Base-by-base conservation (phyloP, 805 yeast genomes). In the Naumovozyma baii region DNA sequence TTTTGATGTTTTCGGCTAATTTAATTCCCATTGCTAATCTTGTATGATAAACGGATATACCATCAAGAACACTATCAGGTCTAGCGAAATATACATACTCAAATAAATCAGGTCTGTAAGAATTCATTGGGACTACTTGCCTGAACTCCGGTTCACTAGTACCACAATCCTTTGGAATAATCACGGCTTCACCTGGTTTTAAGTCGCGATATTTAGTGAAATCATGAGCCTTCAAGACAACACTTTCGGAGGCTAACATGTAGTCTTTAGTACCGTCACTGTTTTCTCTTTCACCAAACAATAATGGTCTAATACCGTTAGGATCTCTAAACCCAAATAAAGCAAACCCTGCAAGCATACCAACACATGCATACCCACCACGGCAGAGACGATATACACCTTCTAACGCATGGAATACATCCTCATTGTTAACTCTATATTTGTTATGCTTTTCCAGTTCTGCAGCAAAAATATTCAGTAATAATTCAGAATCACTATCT, bases 81-180 rank as follows among this genome's bases (percentile, higher is more conserved):
- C 98, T 78, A 14, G 98, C 97, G 69, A 92, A 92, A 66, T 92
- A 92, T 34, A 92, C 98, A 60, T 88, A 92, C 65, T 92, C 98
- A 54, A 92, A 92, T 46, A 92, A 78, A 66, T 94, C 97, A 5
- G 98, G 98, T 13, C 96, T 80, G 63, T 87, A 88, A 2, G 80
- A 65, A 57, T 72, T 70, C 47, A 80, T 73, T 45, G 83, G 81
- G 7, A 80, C 92, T 34, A 90, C 87, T 66, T 92, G 97, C 50
- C 76, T 76, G 62, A 83, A 80, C 61, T 85, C 87, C 8, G 96
- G 95, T 3, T 41, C 44, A 37, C 61, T 61, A 62, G 76, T 68
- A 29, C 15, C 15, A 36, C 78, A 68, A 49, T 73, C 74, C 63
- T 90, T 88, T 45, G 87, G 88, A 52, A 90, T 82, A 49, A 92